Base-by-base conservation (phyloP, 768 basidiomycete species). In the Inosperma sp. region DNA sequence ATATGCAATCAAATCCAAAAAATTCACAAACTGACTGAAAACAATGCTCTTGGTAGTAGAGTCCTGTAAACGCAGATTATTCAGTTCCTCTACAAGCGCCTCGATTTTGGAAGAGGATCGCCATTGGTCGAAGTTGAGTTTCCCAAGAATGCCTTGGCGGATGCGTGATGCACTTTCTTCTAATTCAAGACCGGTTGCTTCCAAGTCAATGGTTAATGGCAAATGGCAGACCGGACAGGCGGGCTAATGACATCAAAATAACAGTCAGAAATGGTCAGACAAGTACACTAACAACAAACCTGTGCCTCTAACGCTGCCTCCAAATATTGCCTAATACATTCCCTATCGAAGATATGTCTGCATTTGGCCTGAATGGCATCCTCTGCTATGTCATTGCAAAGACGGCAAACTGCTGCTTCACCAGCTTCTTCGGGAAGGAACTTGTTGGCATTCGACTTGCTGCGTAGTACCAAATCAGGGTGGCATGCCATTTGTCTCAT, bases 51-150 rank as follows among this genome's bases (percentile, higher is more conserved):
- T 99, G 26, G 91, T 93, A 9, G 93, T 95, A 23, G 86, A 77
- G 64, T 97, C 91, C 62, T 93, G 80, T 54, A 76, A 66, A 29
- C 93, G 77, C 33, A 96, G 75, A 65, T 90, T 92, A 61, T 79
- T 83, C 47, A 99, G 69, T 69, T 99, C 96, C 67, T 99, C 96
- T 3, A 98, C 75, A 4, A 99, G 76, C 2, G 95, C 94, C 65
- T 99, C 96, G 35, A 98, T 91, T 74, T 98, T 99, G 4, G 93
- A 85, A n/a, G 91, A 94, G 1, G 93, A 95, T 41, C 92, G 80
- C 92, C 93, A 96, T 39, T 81, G 84, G 57, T 90, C 82, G 14
- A 97, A 72, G 63, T 98, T 82, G 19, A 99, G 75, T 8, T 94
- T 82, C 22, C 91, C 91, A 12, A 99, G 79, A 44, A 99, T 97